These are phyloP conservation scores for Alternaria dauci DNA, from an alignment of 2,329 filamentous ascomycete species.

Conservation along the genomic window DNA sequence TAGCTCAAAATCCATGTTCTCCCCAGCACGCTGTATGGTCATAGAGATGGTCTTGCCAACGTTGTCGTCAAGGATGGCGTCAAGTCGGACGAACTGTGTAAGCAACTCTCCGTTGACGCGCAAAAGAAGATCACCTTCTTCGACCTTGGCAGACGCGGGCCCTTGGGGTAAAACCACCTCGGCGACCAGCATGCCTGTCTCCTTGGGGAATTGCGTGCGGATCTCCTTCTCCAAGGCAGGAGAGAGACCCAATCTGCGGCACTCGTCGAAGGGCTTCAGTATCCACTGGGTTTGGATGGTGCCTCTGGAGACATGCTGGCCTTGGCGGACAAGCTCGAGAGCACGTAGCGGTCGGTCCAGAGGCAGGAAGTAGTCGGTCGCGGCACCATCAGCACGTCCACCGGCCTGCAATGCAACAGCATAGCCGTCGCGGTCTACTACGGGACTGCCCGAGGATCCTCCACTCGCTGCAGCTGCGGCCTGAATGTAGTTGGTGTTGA, in stretches of 20 bases:
- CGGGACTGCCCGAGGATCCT: conserved; percentile 96
- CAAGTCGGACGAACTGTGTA: conserved; percentile 89
- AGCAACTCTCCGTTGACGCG: conserved; percentile 93
- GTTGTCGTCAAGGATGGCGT: conserved; percentile 88
- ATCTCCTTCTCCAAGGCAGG: conserved; percentile 87
- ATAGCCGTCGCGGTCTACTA: conserved; percentile 92
- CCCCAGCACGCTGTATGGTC: conserved; percentile 85
- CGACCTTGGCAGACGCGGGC: conserved; percentile 83
- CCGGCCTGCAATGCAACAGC: conserved; percentile 94
- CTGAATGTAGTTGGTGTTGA: conserved; percentile 96
- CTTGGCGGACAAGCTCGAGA: conserved; percentile 81
- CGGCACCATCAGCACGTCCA: conserved; percentile 90
- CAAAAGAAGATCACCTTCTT: conserved; percentile 92
- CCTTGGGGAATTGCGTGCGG: conserved; percentile 83
- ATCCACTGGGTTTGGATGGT: conserved; percentile 99
- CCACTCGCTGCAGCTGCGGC: conserved; percentile 96
- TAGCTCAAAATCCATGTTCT: conserved; percentile 85
- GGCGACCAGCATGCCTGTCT: conserved; percentile 96
- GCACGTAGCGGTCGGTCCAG: conserved; percentile 89
- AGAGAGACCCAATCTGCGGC: conserved; percentile 83
- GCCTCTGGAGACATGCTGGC: conserved; percentile 79
- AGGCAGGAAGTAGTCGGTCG: conserved; percentile 96
- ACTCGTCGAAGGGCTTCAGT: conserved; percentile 97
- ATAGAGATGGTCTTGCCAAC: conserved; percentile 82
- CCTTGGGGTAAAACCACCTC: conserved; percentile 94